Evolutionary conservation across 208 protist species (phyloP).

Genomic region (Trypanosoma congolense): DNA sequence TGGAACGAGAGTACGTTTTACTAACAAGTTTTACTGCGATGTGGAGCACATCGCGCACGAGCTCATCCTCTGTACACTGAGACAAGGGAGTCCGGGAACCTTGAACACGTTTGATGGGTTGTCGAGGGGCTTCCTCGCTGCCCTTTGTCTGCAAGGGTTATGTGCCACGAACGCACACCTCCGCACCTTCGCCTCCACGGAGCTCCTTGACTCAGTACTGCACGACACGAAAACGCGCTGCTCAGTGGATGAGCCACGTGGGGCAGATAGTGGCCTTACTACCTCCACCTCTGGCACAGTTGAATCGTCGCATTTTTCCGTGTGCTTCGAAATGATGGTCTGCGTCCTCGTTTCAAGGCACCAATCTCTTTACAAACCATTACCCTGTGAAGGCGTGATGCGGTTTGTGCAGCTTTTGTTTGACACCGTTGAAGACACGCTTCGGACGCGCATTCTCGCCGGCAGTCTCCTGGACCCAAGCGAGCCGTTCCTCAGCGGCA

Average conservation of each 20-base stretch:
- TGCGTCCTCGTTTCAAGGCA: constrained; percentile 39
- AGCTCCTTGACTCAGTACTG: constrained; percentile 64
- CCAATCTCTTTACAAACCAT: constrained; percentile 12
- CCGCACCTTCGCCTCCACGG: constrained; percentile 62
- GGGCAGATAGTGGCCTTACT: neutral
- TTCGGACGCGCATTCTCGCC: constrained; percentile 23
- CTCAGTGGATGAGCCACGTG: neutral
- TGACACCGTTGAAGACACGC: constrained; percentile 71
- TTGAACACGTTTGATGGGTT: neutral
- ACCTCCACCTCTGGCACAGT: constrained; percentile 9
- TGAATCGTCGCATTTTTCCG: constrained; percentile 26
- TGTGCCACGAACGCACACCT: constrained; percentile 56
- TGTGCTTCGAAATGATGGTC: constrained; percentile 58
- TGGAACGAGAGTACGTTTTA: constrained; percentile 32
- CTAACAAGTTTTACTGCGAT: constrained; percentile 61
- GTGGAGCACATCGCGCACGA: constrained; percentile 45
- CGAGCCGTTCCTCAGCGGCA: constrained; percentile 23
- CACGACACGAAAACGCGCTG: constrained; percentile 16
- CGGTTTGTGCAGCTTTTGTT: constrained; percentile 64
- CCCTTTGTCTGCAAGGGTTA: constrained; percentile 63
- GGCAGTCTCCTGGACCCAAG: constrained; percentile 8
- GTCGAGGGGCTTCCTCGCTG: constrained; percentile 24
- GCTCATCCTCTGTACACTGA: constrained; percentile 48
- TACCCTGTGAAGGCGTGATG: constrained; percentile 32
- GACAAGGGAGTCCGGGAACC: constrained; percentile 2